Conservation (phyloP, 164 flowering plant species). For the Nelumbo lutea region DNA sequence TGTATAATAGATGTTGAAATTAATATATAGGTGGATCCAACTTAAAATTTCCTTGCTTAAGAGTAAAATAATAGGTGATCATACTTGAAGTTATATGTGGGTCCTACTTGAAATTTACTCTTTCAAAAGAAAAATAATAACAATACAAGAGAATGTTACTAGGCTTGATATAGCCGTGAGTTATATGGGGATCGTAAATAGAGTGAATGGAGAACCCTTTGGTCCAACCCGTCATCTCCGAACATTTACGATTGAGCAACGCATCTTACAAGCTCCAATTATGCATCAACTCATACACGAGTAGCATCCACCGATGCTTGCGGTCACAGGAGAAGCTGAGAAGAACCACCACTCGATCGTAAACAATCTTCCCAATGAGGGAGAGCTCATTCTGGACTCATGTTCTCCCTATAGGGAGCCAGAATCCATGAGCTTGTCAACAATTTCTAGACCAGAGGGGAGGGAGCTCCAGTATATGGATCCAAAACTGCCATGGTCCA, state of each 20-base stretch:
- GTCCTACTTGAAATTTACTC: too few relatives aligned
- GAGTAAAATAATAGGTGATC: too few relatives aligned
- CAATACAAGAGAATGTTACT: constrained; percentile 69
- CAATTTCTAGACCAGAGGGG: constrained; percentile 41
- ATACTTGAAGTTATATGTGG: too few relatives aligned
- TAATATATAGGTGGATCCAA: too few relatives aligned
- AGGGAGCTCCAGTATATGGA: constrained; percentile 62
- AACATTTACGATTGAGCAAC: constrained; percentile 51
- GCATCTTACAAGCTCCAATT: constrained; percentile 85
- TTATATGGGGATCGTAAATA: constrained; percentile 59
- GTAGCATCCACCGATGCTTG: constrained; percentile 30
- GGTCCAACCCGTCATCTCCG: constrained; percentile 61
- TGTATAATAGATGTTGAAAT: too few relatives aligned
- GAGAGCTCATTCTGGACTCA: constrained; percentile 81
- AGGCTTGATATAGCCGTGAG: constrained; percentile 96
- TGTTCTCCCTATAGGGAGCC: constrained; percentile 80
- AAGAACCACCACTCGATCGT: constrained; percentile 38
- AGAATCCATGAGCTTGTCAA: constrained; percentile 73
- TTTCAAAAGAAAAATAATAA: too few relatives aligned
- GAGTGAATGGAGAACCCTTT: constrained; percentile 51
- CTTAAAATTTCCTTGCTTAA: too few relatives aligned
- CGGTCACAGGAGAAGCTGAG: constrained; percentile 52
- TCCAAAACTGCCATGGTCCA: constrained; percentile 91
- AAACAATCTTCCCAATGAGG: constrained; percentile 35
- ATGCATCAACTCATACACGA: constrained; percentile 80